Evolutionary conservation across 1,284 basidiomycete genomes (phyloP), one percentile per base, ranked within the genome.

Genomic region (Farysia itapuensis): DNA sequence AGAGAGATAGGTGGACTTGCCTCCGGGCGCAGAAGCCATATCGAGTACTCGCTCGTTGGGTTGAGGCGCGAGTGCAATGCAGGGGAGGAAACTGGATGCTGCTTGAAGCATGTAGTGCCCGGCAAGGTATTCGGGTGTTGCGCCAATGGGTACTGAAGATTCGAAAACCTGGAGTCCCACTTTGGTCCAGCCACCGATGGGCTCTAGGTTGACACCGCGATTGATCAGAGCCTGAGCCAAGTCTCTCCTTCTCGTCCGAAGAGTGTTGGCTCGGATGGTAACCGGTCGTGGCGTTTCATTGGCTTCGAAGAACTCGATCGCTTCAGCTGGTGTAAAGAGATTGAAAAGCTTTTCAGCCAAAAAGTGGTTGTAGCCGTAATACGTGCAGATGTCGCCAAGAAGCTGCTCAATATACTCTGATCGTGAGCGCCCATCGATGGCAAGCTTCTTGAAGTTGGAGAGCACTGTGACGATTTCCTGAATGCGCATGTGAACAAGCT

Each of bases 31-130:
- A 37, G 91, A 94, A 2, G 94, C 93, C 95, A 99, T 98, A 77
- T 99, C 95, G 49, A 99, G 83, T 4, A 97, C 85, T 20, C 93
- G 87, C 77, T 98, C 95, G 59, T 89, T 84, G 1, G 92, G 91
- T 73, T 94, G 89, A 14, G 95, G 95, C 16, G 85, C 82, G 28
- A 99, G 85, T 1, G 95, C 91, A 65, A 98, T 93, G 67, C 97
- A 94, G 32, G 95, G 95, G n/a, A 99, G 82, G 83, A 99, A 97
- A 1, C 93, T 97, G 5, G 92, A 95, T 4, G 95, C 95, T 4
- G 95, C 91, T 81, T 99, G 95, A 15, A 98, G 87, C 90, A 99
- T 98, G 80, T 99, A 99, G 77, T 99, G 93, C 3, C 95, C 95
- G 0, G 94, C 92, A 26, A 99, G 85, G 78, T 99, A 99, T 79